Evolutionary conservation across 768 basidiomycete genomes (phyloP).

Genomic region (Leccinum subgranulosum): DNA sequence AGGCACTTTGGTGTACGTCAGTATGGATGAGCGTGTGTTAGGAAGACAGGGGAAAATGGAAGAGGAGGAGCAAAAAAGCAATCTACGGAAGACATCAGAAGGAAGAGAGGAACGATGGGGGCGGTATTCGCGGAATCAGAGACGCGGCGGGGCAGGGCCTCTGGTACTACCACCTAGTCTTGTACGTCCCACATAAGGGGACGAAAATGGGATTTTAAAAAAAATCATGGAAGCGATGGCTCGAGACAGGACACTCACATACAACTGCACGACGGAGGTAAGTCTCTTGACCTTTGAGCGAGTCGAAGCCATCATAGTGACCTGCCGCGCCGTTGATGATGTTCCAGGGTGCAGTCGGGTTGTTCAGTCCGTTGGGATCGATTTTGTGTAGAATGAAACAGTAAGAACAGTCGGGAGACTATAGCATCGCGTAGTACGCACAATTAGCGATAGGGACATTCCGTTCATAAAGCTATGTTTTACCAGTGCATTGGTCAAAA

Average conservation of each 20-base stretch:
- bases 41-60: background rate
- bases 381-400: constrained; percentile 2
- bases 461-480: constrained; percentile 21
- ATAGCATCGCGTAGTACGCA: constrained; percentile 2
- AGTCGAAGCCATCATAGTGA: constrained; percentile 27
- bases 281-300: background rate
- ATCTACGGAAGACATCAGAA: background rate
- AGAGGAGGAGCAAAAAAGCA: background rate
- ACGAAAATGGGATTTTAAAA: no score
- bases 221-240: no score
- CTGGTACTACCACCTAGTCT: no score
- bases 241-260: constrained; percentile 8
- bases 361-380: constrained; percentile 25
- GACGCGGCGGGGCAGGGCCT: no score
- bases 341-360: constrained; percentile 25
- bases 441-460: constrained; percentile 27
- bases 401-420: no score
- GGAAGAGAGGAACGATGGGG: no score
- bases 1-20: constrained; percentile 7
- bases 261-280: constrained; percentile 8
- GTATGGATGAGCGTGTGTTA: background rate
- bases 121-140: no score
- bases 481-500: background rate
- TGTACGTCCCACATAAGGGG: no score
- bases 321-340: constrained; percentile 28